Evolutionary conservation across 1,284 basidiomycete genomes (phyloP).

Genomic region (Sanghuangporus weigelae): DNA sequence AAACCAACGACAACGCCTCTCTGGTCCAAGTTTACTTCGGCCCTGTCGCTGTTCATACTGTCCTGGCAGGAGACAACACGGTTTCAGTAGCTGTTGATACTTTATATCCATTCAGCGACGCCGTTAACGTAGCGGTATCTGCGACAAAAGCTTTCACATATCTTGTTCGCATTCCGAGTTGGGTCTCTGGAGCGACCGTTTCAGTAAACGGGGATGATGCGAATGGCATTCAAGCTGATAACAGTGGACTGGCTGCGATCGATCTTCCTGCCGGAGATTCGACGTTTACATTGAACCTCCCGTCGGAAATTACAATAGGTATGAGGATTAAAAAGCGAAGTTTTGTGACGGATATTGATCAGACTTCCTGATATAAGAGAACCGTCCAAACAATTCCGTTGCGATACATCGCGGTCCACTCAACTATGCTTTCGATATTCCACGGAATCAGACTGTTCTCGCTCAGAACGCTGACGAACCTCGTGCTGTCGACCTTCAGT

Average conservation of each 20-base stretch:
- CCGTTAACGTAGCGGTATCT: slow-evolving; percentile 43
- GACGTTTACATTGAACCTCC: slow-evolving; percentile 40
- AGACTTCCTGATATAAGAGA: slow-evolving; percentile 31
- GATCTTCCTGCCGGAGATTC: slow-evolving; percentile 40
- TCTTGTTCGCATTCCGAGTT: slow-evolving; percentile 50
- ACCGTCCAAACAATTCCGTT: slow-evolving; percentile 45
- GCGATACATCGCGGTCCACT: slow-evolving; percentile 52
- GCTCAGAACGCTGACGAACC: slow-evolving; percentile 40
- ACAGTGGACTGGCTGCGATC: slow-evolving; percentile 45
- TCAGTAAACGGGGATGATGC: slow-evolving; percentile 38
- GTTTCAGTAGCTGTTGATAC: slow-evolving; percentile 48
- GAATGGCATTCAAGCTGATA: slow-evolving; percentile 31
- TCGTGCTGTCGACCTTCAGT: slow-evolving; percentile 47
- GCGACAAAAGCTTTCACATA: slow-evolving; percentile 47
- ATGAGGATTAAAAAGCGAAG: slow-evolving; percentile 3
- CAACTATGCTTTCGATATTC: slow-evolving; percentile 51
- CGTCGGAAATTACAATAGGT: slow-evolving; percentile 46
- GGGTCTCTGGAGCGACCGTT: slow-evolving; percentile 47
- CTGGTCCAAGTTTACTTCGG: slow-evolving; percentile 55
- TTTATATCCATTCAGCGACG: slow-evolving; percentile 53
- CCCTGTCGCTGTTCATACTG: slow-evolving; percentile 41
- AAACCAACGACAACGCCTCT: slow-evolving; percentile 41
- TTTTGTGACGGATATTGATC: background rate
- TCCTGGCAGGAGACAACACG: slow-evolving; percentile 42
- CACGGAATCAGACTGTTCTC: slow-evolving; percentile 39